Evolutionary conservation across 495 filamentous ascomycete genomes (phyloP).

Genomic region (Hypomontagnella submonticulosa): DNA sequence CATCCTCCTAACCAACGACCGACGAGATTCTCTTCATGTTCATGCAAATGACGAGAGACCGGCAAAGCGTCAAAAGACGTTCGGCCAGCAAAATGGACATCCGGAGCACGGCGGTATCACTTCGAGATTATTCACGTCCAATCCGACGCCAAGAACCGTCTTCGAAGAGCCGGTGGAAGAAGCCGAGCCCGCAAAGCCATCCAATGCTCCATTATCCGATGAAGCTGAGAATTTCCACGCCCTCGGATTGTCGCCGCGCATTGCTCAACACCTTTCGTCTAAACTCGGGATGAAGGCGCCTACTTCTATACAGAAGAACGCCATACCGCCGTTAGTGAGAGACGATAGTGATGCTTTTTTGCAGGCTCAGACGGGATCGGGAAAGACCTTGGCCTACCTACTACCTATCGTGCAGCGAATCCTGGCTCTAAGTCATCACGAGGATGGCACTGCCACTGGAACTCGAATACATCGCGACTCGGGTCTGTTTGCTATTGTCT

Average conservation of each 20-base stretch:
- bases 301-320: slow-evolving; percentile 92
- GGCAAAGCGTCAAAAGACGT: slow-evolving; percentile 56
- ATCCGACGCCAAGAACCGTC: slow-evolving; percentile 72
- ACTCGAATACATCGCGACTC: slow-evolving; percentile 77
- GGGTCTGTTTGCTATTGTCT: slow-evolving; percentile 89
- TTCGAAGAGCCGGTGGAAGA: slow-evolving; percentile 59
- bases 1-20: slow-evolving; percentile 39
- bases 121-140: slow-evolving; percentile 91
- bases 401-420: slow-evolving; percentile 91
- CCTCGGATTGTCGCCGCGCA: slow-evolving; percentile 77
- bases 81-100: slow-evolving; percentile 29
- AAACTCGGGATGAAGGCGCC: slow-evolving; percentile 91
- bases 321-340: slow-evolving; percentile 79
- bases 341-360: slow-evolving; percentile 93
- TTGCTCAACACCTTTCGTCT: slow-evolving; percentile 83
- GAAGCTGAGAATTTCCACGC: slow-evolving; percentile 85
- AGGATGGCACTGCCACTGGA: slow-evolving; percentile 56
- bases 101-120: slow-evolving; percentile 64
- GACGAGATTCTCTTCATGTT: slow-evolving; percentile 39
- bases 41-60: slow-evolving; percentile 47
- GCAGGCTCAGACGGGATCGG: slow-evolving; percentile 96
- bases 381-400: slow-evolving; percentile 94
- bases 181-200: slow-evolving; percentile 72
- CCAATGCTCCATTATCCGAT: slow-evolving; percentile 91
- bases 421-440: slow-evolving; percentile 72